phyloP scores from a whole-genome alignment of 2,329 filamentous ascomycete genomes.

The Daldinia sp. region DNA sequence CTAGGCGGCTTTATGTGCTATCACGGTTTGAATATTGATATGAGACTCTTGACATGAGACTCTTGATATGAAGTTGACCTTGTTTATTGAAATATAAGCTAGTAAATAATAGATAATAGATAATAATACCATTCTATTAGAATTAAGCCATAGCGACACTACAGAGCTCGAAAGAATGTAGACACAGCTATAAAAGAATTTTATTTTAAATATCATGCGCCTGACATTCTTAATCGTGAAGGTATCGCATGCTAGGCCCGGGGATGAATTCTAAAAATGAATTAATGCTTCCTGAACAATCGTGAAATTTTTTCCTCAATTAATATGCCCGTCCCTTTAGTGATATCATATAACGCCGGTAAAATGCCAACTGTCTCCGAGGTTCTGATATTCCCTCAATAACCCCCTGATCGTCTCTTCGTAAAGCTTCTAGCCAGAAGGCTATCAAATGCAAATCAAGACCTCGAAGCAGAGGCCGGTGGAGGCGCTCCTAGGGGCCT shows the following conservation, averaged over 20 bases:
- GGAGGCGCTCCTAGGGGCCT: background rate
- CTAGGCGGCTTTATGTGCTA: no score
- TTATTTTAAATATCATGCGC: constrained; percentile 17
- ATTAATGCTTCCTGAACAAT: constrained; percentile 22
- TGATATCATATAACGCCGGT: constrained; percentile 37
- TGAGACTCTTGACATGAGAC: no score
- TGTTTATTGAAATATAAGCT: no score
- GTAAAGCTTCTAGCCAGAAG: constrained; percentile 33
- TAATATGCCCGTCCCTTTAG: constrained; percentile 26
- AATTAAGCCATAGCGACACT: constrained; percentile 19
- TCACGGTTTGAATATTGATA: background rate
- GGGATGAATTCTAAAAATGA: constrained; percentile 9
- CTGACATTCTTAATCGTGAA: constrained; percentile 29
- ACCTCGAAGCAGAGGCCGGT: constrained; percentile 33
- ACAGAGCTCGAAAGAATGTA: constrained; percentile 13
- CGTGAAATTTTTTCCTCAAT: constrained; percentile 21
- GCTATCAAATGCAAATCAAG: constrained; percentile 28
- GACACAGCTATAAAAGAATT: constrained; percentile 13
- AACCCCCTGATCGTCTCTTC: constrained; percentile 36
- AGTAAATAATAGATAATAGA: no score
- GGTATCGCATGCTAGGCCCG: constrained; percentile 26
- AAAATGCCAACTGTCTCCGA: constrained; percentile 37
- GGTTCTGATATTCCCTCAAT: constrained; percentile 30
- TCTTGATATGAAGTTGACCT: no score
- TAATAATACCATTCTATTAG: constrained; percentile 21